Base-by-base conservation (phyloP, 257 asterid species). In the Thymus quinquecostatus region DNA sequence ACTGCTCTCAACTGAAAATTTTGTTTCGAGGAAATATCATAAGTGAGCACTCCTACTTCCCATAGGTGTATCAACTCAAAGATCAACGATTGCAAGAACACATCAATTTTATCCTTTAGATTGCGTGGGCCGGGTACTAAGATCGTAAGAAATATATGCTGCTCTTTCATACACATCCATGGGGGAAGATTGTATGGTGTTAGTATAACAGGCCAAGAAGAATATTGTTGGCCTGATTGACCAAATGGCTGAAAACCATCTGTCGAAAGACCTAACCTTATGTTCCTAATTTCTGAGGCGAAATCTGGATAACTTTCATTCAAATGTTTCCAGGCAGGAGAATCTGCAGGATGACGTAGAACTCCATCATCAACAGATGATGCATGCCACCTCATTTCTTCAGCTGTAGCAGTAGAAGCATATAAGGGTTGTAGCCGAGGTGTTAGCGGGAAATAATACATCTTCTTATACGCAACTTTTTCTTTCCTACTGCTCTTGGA, bases 161-260 rank as follows among this genome's bases (percentile, higher is more conserved):
- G 21, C 21, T 21, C 21, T 21, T 21, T 21, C 21, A 21, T 21
- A 21, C 21, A 21, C 21, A 21, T 21, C 21, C 21, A 21, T 21
- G 21, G 21, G 21, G 21, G 21, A 21, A 21, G 21, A 21, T 21
- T 21, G 21, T 21, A 21, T 21, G 21, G 21, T 27, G 64, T 29
- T 2, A 54, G 12, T n/a, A 55, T 55, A 27, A 55, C 60, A 2
- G 60, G 60, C 60, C 60, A 55, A 2, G 14, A 59, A 9, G 64
- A 59, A 59, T 59, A 59, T 59, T 59, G 64, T 32, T 30, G 43
- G 13, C 64, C 64, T 0, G 41, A 59, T 34, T 59, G 64, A 3
- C 43, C 64, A 59, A 59, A 59, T 29, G 38, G 64, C 33, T 59
- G 64, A 59, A 59, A 59, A 7, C 64, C 51, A 45, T 45, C 51